These are phyloP conservation scores for Dryadomyces quercus-mongolicae DNA, from an alignment of 2,329 filamentous ascomycete species.

Conservation along the genomic window DNA sequence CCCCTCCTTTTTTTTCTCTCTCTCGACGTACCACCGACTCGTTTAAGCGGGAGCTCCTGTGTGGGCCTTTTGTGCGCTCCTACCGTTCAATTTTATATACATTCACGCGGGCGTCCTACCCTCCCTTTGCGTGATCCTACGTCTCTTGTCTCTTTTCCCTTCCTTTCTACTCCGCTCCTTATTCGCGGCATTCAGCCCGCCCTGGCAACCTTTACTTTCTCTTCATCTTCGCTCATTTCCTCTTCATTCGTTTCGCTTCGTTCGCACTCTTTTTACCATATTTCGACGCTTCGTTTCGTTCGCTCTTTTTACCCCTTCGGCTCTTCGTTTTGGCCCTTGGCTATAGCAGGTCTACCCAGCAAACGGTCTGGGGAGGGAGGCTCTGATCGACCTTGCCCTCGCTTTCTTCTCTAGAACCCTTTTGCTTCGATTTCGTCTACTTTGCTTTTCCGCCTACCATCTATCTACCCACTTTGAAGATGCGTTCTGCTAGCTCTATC, in stretches of 20 bases:
- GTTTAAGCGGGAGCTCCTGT: too few relatives aligned
- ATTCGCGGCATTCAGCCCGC: neutral
- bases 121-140: neutral
- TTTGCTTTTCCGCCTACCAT: neutral
- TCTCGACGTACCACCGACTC: too few relatives aligned
- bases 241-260: neutral
- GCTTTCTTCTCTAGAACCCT: neutral
- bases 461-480: constrained; percentile 2
- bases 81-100: neutral
- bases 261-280: neutral
- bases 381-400: neutral
- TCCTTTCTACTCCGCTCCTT: neutral
- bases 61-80: neutral
- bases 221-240: neutral
- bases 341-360: neutral
- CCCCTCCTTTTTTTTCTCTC: neutral
- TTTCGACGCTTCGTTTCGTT: neutral
- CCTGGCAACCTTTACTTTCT: neutral
- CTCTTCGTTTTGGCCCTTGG: neutral
- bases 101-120: neutral
- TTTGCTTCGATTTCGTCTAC: neutral
- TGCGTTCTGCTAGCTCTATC: constrained; percentile 4
- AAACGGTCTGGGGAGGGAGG: neutral
- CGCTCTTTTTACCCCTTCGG: neutral
- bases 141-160: neutral